Evolutionary conservation across 768 basidiomycete species (phyloP).

Genomic region (Kwoniella bestiolae): DNA sequence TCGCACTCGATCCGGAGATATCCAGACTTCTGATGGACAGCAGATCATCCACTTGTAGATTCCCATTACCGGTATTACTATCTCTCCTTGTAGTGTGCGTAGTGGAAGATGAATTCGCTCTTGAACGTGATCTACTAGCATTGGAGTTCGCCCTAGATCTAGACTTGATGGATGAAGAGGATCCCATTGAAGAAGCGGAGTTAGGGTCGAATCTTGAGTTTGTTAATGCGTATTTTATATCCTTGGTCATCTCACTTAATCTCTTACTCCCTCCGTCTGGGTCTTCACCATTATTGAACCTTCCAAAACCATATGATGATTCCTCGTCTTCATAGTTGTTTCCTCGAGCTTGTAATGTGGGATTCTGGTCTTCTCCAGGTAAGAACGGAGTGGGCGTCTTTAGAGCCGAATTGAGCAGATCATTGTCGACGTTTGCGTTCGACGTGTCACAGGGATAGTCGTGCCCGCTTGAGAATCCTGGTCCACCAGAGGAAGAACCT

Average conservation of each 20-base stretch:
- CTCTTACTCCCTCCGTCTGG: constrained; percentile 14
- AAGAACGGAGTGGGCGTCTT: constrained; percentile 25
- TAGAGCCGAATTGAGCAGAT: constrained; percentile 30
- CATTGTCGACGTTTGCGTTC: constrained; percentile 23
- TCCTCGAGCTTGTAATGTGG: constrained; percentile 39
- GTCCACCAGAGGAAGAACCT: constrained; percentile 11
- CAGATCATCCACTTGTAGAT: constrained; percentile 14
- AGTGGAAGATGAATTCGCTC: constrained; percentile 16
- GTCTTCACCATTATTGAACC: constrained; percentile 25
- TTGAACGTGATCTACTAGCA: constrained; percentile 7
- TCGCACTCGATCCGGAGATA: constrained; percentile 8
- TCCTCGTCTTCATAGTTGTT: constrained; percentile 42
- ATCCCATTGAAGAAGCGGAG: constrained; percentile 19
- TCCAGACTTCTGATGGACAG: constrained; percentile 23
- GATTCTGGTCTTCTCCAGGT: constrained; percentile 44
- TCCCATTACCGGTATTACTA: not conserved
- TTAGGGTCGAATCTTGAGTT: constrained; percentile 33
- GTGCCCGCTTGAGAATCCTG: constrained; percentile 23
- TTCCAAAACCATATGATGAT: constrained; percentile 46
- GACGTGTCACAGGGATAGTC: constrained; percentile 22
- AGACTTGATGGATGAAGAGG: constrained; percentile 3
- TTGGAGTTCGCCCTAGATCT: constrained; percentile 31
- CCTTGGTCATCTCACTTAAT: constrained; percentile 43
- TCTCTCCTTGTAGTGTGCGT: constrained; percentile 12
- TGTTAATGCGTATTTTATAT: constrained; percentile 40